Evolutionary conservation across 768 basidiomycete genomes (phyloP).

Genomic region (Tricholoma saponaceum): DNA sequence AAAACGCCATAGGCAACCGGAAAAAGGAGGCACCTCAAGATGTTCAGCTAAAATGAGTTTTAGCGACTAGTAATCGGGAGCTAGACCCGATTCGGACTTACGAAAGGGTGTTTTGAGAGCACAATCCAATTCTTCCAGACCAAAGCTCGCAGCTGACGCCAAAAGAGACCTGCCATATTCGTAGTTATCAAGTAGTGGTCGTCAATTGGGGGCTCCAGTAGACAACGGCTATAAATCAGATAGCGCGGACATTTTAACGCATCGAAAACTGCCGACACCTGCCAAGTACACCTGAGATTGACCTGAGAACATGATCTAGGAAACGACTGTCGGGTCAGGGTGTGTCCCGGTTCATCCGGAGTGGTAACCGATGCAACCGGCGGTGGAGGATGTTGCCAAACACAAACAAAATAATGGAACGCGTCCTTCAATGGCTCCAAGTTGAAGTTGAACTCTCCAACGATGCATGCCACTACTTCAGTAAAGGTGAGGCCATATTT

Average conservation of each 20-base stretch:
- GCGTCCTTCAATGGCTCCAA: background rate
- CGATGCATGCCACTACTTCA: slow-evolving; percentile 31
- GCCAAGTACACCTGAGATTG: too few species aligned
- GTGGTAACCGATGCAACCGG: background rate
- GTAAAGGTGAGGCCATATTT: slow-evolving; percentile 15
- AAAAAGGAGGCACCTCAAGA: slow-evolving; percentile 57
- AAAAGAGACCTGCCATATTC: slow-evolving; percentile 40
- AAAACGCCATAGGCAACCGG: slow-evolving; percentile 68
- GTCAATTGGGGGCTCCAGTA: background rate
- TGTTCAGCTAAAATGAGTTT: slow-evolving; percentile 40
- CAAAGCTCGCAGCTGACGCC: slow-evolving; percentile 56
- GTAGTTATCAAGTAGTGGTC: background rate
- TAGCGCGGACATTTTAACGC: background rate
- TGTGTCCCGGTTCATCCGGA: too few species aligned
- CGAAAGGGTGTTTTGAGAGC: slow-evolving; percentile 60
- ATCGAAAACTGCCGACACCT: background rate
- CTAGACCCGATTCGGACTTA: slow-evolving; percentile 27
- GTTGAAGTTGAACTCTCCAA: too few species aligned
- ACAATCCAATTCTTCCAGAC: slow-evolving; percentile 77
- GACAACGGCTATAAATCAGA: slow-evolving; percentile 7
- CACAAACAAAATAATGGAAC: background rate
- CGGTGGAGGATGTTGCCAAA: background rate
- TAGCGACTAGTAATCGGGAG: background rate
- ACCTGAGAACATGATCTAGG: background rate
- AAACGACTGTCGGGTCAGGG: background rate